These are phyloP conservation scores for Chlamydomonas schloesseri DNA, from an alignment of 139 green algal species.

Conservation along the genomic window DNA sequence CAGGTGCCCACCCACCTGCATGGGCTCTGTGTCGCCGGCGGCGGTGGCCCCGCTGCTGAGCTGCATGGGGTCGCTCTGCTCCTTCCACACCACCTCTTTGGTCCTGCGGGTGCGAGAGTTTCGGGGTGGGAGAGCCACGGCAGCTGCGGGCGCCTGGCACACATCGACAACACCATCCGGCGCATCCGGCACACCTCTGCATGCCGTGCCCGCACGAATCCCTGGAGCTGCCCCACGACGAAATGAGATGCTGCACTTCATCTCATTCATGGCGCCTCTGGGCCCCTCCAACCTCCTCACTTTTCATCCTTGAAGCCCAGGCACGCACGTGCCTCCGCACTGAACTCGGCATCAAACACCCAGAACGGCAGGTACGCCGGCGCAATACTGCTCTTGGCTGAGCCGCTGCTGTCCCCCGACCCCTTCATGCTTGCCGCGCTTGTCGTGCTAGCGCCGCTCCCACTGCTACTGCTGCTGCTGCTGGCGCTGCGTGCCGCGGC, in stretches of 20 bases:
- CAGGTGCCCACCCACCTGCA: no score
- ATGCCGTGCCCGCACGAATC: no score
- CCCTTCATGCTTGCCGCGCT: not conserved
- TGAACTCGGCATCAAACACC: conserved; percentile 29
- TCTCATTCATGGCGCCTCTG: no score
- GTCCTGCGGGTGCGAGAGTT: conserved; percentile 1
- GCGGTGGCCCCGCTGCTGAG: not conserved
- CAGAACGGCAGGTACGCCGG: conserved; percentile 28
- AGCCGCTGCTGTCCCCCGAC: no score
- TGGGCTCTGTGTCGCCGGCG: not conserved
- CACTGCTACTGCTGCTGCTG: not conserved
- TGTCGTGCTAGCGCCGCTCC: no score
- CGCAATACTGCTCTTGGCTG: not conserved
- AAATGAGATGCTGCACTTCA: no score
- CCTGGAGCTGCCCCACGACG: no score
- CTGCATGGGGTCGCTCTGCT: not conserved
- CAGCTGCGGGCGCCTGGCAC: no score
- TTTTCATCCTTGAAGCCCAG: conserved; percentile 38
- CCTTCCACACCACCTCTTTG: conserved; percentile 29
- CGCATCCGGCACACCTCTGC: no score
- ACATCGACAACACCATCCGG: no score
- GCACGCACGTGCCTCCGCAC: not conserved
- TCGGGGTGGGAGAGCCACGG: no score
- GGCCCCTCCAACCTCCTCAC: not conserved
- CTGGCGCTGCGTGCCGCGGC: not conserved